Conservation (phyloP, 257 asterid genomes). For the Mitragyna speciosa region DNA sequence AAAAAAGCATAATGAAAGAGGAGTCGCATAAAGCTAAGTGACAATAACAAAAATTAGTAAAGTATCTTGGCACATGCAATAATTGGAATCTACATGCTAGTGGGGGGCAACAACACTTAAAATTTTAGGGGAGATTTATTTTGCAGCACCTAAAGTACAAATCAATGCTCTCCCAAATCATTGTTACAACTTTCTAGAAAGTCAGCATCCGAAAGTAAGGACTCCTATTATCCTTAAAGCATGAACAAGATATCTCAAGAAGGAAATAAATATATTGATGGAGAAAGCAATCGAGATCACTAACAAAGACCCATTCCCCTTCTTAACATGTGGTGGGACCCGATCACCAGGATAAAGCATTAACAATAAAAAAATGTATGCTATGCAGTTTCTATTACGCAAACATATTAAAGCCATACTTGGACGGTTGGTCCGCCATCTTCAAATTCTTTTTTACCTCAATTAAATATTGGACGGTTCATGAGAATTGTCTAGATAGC, state of each 20-base stretch:
- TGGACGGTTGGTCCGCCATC: no score
- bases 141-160: neutral
- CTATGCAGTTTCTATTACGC: no score
- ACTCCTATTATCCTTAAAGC: neutral
- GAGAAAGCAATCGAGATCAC: neutral
- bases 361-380: no score
- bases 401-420: no score
- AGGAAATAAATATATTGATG: neutral
- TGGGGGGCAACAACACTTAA: neutral
- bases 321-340: no score
- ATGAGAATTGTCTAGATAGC: no score
- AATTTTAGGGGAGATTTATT: neutral
- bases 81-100: neutral
- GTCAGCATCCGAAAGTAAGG: neutral
- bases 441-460: no score
- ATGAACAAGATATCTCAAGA: conserved; percentile 2
- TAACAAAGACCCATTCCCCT: no score
- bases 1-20: conserved; percentile 2
- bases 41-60: neutral
- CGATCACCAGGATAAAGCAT: no score
- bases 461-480: no score
- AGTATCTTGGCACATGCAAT: neutral
- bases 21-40: neutral
- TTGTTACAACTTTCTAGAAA: neutral
- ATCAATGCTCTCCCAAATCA: conserved; percentile 10